Conservation (phyloP, 768 basidiomycete genomes). For the Lactarius tabidus region DNA sequence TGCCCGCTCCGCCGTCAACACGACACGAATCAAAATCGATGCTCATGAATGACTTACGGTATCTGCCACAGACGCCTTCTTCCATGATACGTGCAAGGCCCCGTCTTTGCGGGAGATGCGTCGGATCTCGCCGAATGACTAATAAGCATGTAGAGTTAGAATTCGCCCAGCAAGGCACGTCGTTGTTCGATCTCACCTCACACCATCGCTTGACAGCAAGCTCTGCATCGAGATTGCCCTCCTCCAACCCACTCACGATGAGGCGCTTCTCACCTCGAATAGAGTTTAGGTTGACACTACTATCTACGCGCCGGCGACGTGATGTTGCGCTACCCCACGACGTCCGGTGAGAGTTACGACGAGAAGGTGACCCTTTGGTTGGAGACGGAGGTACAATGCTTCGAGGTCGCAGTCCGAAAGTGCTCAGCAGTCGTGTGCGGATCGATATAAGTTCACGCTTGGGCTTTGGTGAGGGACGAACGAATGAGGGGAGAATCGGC, state of each 20-base stretch:
- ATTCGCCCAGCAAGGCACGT: neutral
- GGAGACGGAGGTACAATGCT: constrained; percentile 17
- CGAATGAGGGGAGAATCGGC: constrained; percentile 11
- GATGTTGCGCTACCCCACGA: constrained; percentile 20
- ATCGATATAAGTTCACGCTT: constrained; percentile 20
- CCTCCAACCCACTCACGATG: constrained; percentile 23
- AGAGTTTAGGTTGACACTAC: neutral
- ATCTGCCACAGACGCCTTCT: constrained; percentile 25
- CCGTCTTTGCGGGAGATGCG: constrained; percentile 23
- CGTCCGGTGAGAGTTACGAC: constrained; percentile 12
- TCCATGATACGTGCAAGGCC: constrained; percentile 24
- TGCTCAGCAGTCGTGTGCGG: constrained; percentile 25
- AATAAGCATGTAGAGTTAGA: neutral
- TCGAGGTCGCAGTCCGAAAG: constrained; percentile 20
- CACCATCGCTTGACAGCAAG: constrained; percentile 25
- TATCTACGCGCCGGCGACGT: constrained; percentile 17
- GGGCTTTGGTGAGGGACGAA: neutral
- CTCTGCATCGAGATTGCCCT: constrained; percentile 22
- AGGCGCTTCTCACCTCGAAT: constrained; percentile 20
- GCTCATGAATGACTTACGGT: constrained; percentile 16
- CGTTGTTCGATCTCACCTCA: constrained; percentile 17
- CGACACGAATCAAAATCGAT: neutral
- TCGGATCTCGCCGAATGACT: constrained; percentile 26
- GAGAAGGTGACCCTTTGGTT: neutral
- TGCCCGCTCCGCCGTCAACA: constrained; percentile 16